A percentile compares a stretch with the other conserved stretches of the same genome.
phyloP scores from a whole-genome alignment of 2,329 filamentous ascomycete species.

The Botrytis deweyae region DNA sequence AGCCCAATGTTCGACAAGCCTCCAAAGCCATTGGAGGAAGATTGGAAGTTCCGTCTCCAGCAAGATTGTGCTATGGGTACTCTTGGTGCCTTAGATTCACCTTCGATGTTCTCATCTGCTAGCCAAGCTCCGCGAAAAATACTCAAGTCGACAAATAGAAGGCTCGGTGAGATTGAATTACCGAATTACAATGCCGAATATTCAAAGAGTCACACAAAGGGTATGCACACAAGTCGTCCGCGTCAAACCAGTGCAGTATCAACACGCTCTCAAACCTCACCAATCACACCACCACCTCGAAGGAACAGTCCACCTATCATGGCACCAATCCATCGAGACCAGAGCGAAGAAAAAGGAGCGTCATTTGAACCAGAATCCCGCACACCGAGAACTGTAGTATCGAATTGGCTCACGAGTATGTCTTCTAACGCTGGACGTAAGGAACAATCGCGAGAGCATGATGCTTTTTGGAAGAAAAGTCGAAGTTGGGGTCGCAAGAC shows the following conservation, averaged over 20 bases:
- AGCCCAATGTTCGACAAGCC: slow-evolving; percentile 2
- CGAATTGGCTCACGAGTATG: slow-evolving; percentile 18
- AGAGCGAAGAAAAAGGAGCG: not conserved
- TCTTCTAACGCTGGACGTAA: slow-evolving; percentile 13
- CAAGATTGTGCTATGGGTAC: not conserved
- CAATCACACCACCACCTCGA: not conserved
- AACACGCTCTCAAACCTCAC: not conserved
- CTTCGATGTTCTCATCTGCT: not conserved
- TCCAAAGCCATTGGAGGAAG: not conserved
- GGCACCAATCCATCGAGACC: slow-evolving; percentile 15
- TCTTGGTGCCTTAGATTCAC: not conserved
- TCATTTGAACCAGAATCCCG: slow-evolving; percentile 14
- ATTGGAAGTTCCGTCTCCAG: slow-evolving; percentile 15
- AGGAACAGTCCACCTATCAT: slow-evolving; percentile 10
- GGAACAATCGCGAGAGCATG: slow-evolving; percentile 7
- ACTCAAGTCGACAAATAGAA: not conserved
- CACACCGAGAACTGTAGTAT: slow-evolving; percentile 17
- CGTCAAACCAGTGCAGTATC: not conserved
- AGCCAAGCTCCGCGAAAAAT: not conserved
- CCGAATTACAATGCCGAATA: not conserved
- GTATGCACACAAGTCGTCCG: not conserved
- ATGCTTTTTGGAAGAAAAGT: slow-evolving; percentile 5
- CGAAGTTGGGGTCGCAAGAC: slow-evolving; percentile 17
- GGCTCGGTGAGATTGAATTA: not conserved
- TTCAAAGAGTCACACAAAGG: not conserved